Evolutionary conservation across 129 eudicot genomes (phyloP).

Genomic region (Lonicera japonica): DNA sequence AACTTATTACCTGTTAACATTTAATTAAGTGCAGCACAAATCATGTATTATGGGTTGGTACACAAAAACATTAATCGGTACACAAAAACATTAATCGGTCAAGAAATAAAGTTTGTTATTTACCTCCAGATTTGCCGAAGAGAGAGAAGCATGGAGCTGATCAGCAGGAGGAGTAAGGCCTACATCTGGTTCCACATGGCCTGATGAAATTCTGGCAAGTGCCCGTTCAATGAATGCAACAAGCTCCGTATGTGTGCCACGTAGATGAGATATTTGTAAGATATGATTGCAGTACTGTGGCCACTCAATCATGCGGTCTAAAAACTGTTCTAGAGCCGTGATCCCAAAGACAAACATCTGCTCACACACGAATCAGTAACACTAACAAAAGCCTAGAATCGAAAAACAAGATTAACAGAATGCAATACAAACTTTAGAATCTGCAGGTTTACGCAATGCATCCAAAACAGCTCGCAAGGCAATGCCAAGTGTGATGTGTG

Average conservation of each 20-base stretch:
- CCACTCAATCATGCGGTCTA: slow-evolving; percentile 90
- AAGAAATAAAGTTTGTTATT: not conserved
- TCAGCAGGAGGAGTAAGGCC: slow-evolving; percentile 49
- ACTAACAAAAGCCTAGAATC: slow-evolving; percentile 1
- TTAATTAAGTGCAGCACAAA: no score
- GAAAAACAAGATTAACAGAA: slow-evolving; percentile 8
- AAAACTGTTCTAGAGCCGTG: slow-evolving; percentile 82
- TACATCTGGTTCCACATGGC: slow-evolving; percentile 60
- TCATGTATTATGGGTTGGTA: no score
- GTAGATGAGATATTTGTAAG: slow-evolving; percentile 87
- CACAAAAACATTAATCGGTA: not conserved
- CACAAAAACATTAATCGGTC: not conserved
- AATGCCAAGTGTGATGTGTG: slow-evolving; percentile 83
- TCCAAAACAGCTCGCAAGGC: slow-evolving; percentile 93
- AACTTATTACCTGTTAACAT: not conserved
- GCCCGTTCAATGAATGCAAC: slow-evolving; percentile 68
- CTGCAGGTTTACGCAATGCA: slow-evolving; percentile 86
- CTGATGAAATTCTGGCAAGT: slow-evolving; percentile 59
- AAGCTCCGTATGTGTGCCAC: slow-evolving; percentile 69
- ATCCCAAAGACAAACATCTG: slow-evolving; percentile 97
- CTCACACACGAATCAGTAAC: slow-evolving; percentile 8
- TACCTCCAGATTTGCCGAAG: slow-evolving; percentile 54
- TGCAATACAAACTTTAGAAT: slow-evolving; percentile 61
- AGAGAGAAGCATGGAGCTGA: slow-evolving; percentile 40
- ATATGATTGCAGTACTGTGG: slow-evolving; percentile 96